A percentile compares a stretch with the other conserved stretches of the same genome.
These are phyloP conservation scores for Leishmania guyanensis DNA, from an alignment of 208 protist genomes.

Conservation along the genomic window DNA sequence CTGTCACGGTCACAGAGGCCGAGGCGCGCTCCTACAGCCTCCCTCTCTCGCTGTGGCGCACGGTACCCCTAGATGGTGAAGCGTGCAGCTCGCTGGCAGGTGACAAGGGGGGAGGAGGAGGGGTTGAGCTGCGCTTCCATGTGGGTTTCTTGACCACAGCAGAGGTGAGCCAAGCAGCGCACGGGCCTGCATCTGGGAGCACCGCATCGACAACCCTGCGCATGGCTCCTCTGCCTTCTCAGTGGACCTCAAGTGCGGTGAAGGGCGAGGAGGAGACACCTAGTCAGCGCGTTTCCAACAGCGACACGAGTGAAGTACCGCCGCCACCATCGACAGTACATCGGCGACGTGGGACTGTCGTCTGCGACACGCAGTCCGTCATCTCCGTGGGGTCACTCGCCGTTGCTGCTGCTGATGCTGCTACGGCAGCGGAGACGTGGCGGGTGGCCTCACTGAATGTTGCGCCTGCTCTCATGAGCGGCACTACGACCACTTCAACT, in stretches of 20 bases:
- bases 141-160: not conserved
- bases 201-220: not conserved
- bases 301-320: not conserved
- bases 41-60: constrained; percentile 23
- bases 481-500: not conserved
- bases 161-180: not conserved
- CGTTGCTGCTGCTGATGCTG: not conserved
- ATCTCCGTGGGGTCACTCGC: not conserved
- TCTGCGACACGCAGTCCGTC: not conserved
- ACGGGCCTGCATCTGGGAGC: not conserved
- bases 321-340: not conserved
- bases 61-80: not conserved
- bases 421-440: not conserved
- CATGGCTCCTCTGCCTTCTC: not conserved
- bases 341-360: constrained; percentile 21
- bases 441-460: not conserved
- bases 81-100: not conserved
- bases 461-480: not conserved
- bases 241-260: not conserved
- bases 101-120: not conserved
- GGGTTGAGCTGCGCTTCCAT: constrained; percentile 19
- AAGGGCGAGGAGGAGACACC: not conserved
- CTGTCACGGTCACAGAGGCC: constrained; percentile 3
- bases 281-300: not conserved
- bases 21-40: constrained; percentile 26